Base-by-base conservation (phyloP, 768 basidiomycete species). In the Mycena maculata region DNA sequence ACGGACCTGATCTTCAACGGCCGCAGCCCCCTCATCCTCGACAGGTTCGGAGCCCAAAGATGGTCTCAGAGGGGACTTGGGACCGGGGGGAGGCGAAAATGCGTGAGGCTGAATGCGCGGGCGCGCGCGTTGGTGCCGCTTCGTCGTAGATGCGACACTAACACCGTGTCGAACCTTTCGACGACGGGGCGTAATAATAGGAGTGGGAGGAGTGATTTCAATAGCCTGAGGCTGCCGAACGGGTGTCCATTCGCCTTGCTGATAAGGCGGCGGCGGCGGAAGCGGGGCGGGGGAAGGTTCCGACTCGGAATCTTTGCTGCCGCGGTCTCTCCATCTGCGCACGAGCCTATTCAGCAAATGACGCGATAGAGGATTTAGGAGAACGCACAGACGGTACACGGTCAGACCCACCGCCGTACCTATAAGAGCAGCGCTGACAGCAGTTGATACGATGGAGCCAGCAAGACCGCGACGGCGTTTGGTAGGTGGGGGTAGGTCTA, bases 351-450 rank as follows among this genome's bases (percentile, higher is more conserved):
- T 60, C 36, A 53, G 55, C 63, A 28, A 52, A 4, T 30, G 42
- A 38, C 15, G 53, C 44, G 15, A 31, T 28, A 30, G 56, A 48
- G 25, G 33, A 59, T 42, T 28, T n/a, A 30, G 63, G 54, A 23
- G 39, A 36, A 86, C 92, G 82, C 76, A 94, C 93, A 95, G 82
- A 78, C 92, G 87, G 81, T 94, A 95, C 44, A 94, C 92, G 48
- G 93, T 93, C 68, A 94, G 84, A 65, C 93, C 93, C 56, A 95
- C 93, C 18, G 94, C 94, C 23, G 92, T 90, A 63, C 93, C 92
- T 66, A 95, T 92, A 64, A 95, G 86, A 49, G 92, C 94, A 69
- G 93, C 93, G 79, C 87, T 92, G 79, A 95, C 82, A 60, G 94
- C 93, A 33, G 92, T 92, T 18, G 92, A 91, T 68, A 94, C 87